Base-by-base conservation (phyloP, 805 yeast species). In the Nakazawaea wyomingensis region DNA sequence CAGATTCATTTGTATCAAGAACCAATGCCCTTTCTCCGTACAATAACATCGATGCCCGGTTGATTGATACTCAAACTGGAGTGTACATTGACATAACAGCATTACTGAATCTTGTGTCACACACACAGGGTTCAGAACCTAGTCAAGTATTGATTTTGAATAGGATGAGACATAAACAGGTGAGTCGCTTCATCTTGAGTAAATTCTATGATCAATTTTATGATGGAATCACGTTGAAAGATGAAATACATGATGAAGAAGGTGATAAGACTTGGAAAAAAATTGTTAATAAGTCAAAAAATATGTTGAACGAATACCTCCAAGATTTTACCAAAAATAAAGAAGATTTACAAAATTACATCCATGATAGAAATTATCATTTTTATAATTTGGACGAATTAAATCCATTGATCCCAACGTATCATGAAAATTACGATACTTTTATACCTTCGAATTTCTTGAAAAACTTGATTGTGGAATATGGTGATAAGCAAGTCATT, bases 361-460 rank as follows among this genome's bases (percentile, higher is more conserved):
- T 62, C 49, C 64, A 72, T 47, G 78, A 85, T 61, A 69, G 78
- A 37, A 78, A 80, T 54, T 59, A 67, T 46, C 88, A 85, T 58
- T 72, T 68, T 49, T 76, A 75, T 56, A 55, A 64, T 8, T 54
- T 68, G 27, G 68, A 69, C 6, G 79, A 76, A 39, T 55, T 85
- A 13, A 54, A 66, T 9, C 84, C 87, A 0, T 61, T 85, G 46
- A 60, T 72, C 5, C 63, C 71, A 26, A 71, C 84, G 0, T 50
- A 66, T 18, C 80, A 76, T 50, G 89, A 85, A 56, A 39, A 39
- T 17, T 31, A 39, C 13, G 14, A 31, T 5, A 39, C 42, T 2
- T 39, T 18, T 20, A 13, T 39, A 9, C 42, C 42, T 16, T 39
- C 42, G n/a, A 39, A 39, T 28, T 39, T 39, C 17, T 13, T 39